A percentile compares a stretch with the other conserved stretches of the same genome.
These are phyloP conservation scores for Oryza meridionalis DNA, from an alignment of 176 grass and related monocot genomes.

Conservation along the genomic window DNA sequence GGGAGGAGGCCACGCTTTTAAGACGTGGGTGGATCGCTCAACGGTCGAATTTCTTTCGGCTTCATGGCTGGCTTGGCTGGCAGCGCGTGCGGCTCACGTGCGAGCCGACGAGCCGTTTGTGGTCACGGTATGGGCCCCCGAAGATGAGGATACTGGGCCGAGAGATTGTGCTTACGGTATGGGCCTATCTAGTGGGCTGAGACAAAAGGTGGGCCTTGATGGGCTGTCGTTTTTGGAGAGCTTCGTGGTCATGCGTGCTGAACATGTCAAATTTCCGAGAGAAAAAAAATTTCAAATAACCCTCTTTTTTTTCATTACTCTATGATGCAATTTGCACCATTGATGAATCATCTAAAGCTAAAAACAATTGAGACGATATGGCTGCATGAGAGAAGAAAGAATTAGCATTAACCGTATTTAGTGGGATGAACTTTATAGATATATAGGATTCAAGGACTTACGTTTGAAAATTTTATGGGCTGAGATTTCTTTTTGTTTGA, in stretches of 20 bases:
- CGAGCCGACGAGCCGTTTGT: slow-evolving; percentile 6
- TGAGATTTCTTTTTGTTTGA: background rate
- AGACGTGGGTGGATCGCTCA: slow-evolving; percentile 32
- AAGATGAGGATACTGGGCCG: background rate
- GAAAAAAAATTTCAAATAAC: background rate
- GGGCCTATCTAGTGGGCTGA: background rate
- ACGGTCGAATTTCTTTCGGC: slow-evolving; percentile 63
- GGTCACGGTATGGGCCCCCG: background rate
- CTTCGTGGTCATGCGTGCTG: background rate
- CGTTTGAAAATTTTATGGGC: too few relatives aligned
- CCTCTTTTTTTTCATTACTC: too few relatives aligned
- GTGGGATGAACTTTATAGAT: too few relatives aligned
- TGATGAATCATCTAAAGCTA: too few relatives aligned
- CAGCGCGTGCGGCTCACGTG: slow-evolving; percentile 39
- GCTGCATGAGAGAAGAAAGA: too few relatives aligned
- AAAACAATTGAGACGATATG: too few relatives aligned
- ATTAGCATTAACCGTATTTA: too few relatives aligned
- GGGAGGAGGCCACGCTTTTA: slow-evolving; percentile 13
- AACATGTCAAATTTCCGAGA: background rate
- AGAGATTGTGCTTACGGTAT: too few relatives aligned
- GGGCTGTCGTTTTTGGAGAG: background rate
- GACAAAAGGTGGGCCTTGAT: background rate
- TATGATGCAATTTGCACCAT: too few relatives aligned
- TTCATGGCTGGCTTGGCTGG: background rate
- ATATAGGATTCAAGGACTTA: too few relatives aligned